phyloP scores from a whole-genome alignment of 805 yeast species.

The Metschnikowia kunwiensis region DNA sequence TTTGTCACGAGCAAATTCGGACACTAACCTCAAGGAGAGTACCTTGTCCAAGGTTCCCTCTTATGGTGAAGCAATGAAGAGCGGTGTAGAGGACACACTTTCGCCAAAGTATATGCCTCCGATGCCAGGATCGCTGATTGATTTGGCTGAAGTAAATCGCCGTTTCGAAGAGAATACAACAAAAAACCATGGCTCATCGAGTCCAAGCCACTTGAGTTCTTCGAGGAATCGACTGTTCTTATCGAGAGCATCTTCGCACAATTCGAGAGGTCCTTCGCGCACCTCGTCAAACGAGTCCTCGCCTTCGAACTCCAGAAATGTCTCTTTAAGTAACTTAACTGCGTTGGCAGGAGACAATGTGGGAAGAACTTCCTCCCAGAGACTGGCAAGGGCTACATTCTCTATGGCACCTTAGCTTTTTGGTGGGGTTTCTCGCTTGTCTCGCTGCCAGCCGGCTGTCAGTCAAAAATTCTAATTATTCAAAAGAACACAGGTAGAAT shows the following conservation, averaged over 20 bases:
- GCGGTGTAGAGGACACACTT: conserved; percentile 47
- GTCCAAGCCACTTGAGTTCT: conserved; percentile 2
- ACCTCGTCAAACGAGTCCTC: conserved; percentile 34
- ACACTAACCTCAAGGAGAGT: conserved; percentile 25
- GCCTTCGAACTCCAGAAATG: conserved; percentile 77
- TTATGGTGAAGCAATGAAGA: conserved; percentile 71
- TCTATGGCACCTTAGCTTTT: conserved; percentile 12
- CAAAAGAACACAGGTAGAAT: neutral
- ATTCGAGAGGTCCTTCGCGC: conserved; percentile 22
- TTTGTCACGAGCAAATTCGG: conserved; percentile 59
- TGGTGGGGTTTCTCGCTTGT: neutral
- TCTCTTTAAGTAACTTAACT: conserved; percentile 42
- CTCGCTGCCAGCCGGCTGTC: conserved; percentile 1
- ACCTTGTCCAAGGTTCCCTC: conserved; percentile 69
- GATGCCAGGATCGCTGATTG: conserved; percentile 38
- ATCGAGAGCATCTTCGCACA: conserved; percentile 25
- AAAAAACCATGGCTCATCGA: conserved; percentile 2
- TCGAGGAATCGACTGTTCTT: conserved; percentile 21
- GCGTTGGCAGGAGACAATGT: conserved; percentile 6
- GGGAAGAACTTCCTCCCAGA: conserved; percentile 5
- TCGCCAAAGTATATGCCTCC: conserved; percentile 74
- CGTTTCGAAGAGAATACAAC: conserved; percentile 25
- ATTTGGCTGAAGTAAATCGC: conserved; percentile 29
- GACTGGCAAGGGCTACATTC: conserved; percentile 16
- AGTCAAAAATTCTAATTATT: neutral